Percentiles rank a stretch among this genome's conserved stretches.
Evolutionary conservation across 2,329 filamentous ascomycete species (phyloP).

Genomic region (Neofusicoccum ribis): DNA sequence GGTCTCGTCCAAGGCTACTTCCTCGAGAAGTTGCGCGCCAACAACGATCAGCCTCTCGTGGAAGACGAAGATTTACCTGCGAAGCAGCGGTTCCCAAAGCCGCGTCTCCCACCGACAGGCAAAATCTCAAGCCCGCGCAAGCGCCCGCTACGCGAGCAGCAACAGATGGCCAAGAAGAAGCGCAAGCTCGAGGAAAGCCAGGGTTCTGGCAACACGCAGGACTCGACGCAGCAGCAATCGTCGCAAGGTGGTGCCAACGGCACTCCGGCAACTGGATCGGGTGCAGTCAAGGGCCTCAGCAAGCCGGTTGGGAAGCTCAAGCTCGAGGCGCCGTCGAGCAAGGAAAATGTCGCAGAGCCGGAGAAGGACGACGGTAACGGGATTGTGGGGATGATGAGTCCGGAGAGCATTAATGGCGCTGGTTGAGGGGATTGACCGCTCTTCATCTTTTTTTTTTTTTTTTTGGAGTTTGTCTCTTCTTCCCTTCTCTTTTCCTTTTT

Average conservation of each 20-base stretch:
- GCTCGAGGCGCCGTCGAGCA: conserved; percentile 53
- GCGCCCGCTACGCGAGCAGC: conserved; percentile 76
- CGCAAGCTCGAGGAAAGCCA: conserved; percentile 63
- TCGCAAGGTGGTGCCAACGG: conserved; percentile 10
- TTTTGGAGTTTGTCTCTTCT: background rate
- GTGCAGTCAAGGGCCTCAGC: conserved; percentile 41
- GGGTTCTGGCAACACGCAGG: conserved; percentile 9
- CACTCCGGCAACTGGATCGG: background rate
- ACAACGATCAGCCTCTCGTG: conserved; percentile 76
- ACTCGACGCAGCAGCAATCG: background rate
- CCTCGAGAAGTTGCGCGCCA: conserved; percentile 81
- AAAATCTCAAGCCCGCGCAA: conserved; percentile 87
- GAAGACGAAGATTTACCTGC: conserved; percentile 94
- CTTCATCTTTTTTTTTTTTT: conserved; percentile 20
- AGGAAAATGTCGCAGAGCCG: conserved; percentile 59
- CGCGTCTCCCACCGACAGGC: conserved; percentile 67
- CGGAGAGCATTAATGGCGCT: conserved; percentile 63
- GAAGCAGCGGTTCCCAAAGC: conserved; percentile 75
- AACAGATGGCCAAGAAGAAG: conserved; percentile 83
- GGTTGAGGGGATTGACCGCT: conserved; percentile 18
- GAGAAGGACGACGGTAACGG: conserved; percentile 66
- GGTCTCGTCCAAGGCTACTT: conserved; percentile 91
- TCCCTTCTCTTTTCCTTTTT: background rate
- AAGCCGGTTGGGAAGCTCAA: conserved; percentile 58
- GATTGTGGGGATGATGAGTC: conserved; percentile 76